These are phyloP conservation scores for Atalantia buxifolia DNA, from an alignment of 345 rosid genomes.

Conservation along the genomic window DNA sequence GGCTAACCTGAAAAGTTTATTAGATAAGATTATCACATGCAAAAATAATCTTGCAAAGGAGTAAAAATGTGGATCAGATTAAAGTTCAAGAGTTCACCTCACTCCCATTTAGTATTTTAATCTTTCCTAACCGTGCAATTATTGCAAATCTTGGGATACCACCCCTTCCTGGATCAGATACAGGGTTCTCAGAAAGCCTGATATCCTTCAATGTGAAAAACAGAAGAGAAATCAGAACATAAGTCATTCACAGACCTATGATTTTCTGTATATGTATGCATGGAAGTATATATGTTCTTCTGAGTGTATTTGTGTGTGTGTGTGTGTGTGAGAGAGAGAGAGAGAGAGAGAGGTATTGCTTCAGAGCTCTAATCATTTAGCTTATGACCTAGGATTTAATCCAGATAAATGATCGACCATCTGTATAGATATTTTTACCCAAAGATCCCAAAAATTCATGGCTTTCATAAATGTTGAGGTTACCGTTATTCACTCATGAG, in stretches of 20 bases:
- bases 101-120: constrained; percentile 86
- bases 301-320: background rate
- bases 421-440: background rate
- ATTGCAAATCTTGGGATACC: constrained; percentile 80
- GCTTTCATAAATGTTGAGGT: background rate
- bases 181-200: constrained; percentile 89
- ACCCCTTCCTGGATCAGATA: constrained; percentile 68
- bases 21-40: constrained; percentile 11
- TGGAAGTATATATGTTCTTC: background rate
- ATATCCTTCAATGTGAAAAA: constrained; percentile 51
- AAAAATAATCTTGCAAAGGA: constrained; percentile 10
- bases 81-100: constrained; percentile 56
- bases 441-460: background rate
- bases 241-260: background rate
- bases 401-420: background rate
- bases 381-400: background rate
- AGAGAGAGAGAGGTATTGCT: background rate
- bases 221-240: constrained; percentile 13
- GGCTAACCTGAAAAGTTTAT: constrained; percentile 49
- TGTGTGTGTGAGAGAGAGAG: background rate
- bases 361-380: background rate
- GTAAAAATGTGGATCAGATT: background rate
- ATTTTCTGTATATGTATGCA: background rate
- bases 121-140: constrained; percentile 73
- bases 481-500: background rate